Conservation (phyloP, 2,329 filamentous ascomycete species). For the Pseudopithomyces chartarum region DNA sequence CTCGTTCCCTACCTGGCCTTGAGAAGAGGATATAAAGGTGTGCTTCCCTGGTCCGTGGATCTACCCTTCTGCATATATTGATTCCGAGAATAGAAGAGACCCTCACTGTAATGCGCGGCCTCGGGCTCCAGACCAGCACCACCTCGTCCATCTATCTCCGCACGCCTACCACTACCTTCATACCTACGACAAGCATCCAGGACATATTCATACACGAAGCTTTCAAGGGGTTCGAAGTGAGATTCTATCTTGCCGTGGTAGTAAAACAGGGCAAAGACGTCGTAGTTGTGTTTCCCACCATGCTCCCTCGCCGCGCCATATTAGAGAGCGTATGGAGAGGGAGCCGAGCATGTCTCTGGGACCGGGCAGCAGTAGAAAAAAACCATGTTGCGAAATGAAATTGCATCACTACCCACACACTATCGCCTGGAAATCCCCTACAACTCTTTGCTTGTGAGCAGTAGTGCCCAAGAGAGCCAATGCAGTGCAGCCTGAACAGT, state of each 20-base stretch:
- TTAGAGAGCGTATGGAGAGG: conserved; percentile 92
- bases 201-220: conserved; percentile 96
- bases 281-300: conserved; percentile 89
- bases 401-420: not conserved
- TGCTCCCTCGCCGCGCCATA: conserved; percentile 75
- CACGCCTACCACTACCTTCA: conserved; percentile 70
- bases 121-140: conserved; percentile 87
- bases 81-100: conserved; percentile 67
- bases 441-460: no score
- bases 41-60: conserved; percentile 12
- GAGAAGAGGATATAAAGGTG: conserved; percentile 58
- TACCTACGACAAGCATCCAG: conserved; percentile 88
- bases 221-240: conserved; percentile 87
- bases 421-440: not conserved
- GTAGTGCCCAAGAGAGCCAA: no score
- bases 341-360: conserved; percentile 80
- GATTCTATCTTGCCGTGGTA: conserved; percentile 87
- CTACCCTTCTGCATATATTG: not conserved
- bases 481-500: not conserved
- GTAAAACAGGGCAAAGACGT: conserved; percentile 87
- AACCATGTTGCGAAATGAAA: not conserved
- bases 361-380: no score
- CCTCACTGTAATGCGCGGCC: conserved; percentile 81
- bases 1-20: conserved; percentile 52
- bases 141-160: conserved; percentile 71